Evolutionary conservation across 75 land plant genomes (phyloP).

Genomic region (Sequoiadendron giganteum): DNA sequence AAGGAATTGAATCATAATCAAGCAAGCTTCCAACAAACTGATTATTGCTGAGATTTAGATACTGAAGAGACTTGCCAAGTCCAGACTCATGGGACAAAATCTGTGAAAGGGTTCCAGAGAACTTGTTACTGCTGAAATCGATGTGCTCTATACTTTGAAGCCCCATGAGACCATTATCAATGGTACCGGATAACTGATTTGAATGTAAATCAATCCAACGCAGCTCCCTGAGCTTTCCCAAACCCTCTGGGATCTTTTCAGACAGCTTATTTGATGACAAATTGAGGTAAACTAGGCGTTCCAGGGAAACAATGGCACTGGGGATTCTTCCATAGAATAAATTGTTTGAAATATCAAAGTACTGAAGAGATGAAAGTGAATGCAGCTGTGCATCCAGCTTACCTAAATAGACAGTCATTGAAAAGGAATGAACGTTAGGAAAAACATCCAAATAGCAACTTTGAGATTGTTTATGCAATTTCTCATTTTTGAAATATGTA

Average conservation of each 20-base stretch:
- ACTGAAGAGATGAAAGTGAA: constrained; percentile 30
- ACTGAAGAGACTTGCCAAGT: constrained; percentile 32
- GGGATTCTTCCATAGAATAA: constrained; percentile 62
- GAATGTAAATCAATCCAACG: constrained; percentile 48
- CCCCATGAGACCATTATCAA: constrained; percentile 20
- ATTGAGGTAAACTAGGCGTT: constrained; percentile 39
- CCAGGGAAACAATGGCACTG: constrained; percentile 30
- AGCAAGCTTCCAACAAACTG: constrained; percentile 54
- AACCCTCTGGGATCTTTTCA: constrained; percentile 35
- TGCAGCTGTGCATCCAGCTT: constrained; percentile 45
- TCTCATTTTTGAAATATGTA: neutral
- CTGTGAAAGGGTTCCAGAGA: constrained; percentile 50
- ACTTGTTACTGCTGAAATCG: constrained; percentile 68
- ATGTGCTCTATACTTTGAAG: constrained; percentile 41
- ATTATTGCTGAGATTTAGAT: constrained; percentile 67
- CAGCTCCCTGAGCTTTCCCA: constrained; percentile 44
- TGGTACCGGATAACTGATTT: constrained; percentile 38
- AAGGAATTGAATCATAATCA: constrained; percentile 22
- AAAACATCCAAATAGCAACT: neutral
- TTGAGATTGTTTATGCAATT: neutral
- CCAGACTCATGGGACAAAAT: constrained; percentile 40
- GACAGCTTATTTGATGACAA: constrained; percentile 45
- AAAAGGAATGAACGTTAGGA: constrained; percentile 23
- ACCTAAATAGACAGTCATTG: constrained; percentile 47
- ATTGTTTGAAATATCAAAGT: constrained; percentile 56